Percentiles rank a stretch among this genome's conserved stretches.
Evolutionary conservation across 1,139 yeast species (phyloP).

Genomic region (Kodamaea alishanica): DNA sequence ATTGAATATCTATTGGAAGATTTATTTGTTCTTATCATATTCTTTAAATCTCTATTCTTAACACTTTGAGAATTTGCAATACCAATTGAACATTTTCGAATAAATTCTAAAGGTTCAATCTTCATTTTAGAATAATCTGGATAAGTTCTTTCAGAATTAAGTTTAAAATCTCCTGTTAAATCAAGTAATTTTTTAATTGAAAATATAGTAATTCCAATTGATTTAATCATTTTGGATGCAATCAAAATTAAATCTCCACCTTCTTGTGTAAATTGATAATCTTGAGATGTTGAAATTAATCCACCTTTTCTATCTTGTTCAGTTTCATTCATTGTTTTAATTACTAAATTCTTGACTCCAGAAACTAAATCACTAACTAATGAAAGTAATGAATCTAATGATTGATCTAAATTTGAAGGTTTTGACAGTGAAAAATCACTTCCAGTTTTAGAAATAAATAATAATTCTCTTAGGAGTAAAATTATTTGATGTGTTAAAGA

Average conservation of each 20-base stretch:
- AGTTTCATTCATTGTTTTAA: constrained; percentile 46
- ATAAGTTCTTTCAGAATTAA: constrained; percentile 62
- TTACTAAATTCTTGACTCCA: constrained; percentile 59
- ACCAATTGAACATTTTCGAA: constrained; percentile 60
- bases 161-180: constrained; percentile 68
- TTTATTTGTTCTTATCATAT: constrained; percentile 10
- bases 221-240: constrained; percentile 60
- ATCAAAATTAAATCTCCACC: constrained; percentile 63
- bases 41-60: constrained; percentile 22
- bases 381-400: constrained; percentile 55
- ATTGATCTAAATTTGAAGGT: constrained; percentile 49
- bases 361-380: constrained; percentile 64
- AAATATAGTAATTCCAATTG: constrained; percentile 48
- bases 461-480: constrained; percentile 56
- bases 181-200: constrained; percentile 43
- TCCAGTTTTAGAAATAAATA: constrained; percentile 59
- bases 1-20: constrained; percentile 51
- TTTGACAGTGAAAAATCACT: constrained; percentile 40
- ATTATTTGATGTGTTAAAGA: constrained; percentile 66
- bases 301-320: constrained; percentile 20
- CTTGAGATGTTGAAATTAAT: constrained; percentile 12
- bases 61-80: constrained; percentile 42
- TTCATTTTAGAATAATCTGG: constrained; percentile 64
- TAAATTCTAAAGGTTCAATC: constrained; percentile 61
- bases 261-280: constrained; percentile 58